Evolutionary conservation across 2,329 filamentous ascomycete species (phyloP), one percentile per base, ranked within the genome.

Genomic region (Ophiocordyceps robertsii): DNA sequence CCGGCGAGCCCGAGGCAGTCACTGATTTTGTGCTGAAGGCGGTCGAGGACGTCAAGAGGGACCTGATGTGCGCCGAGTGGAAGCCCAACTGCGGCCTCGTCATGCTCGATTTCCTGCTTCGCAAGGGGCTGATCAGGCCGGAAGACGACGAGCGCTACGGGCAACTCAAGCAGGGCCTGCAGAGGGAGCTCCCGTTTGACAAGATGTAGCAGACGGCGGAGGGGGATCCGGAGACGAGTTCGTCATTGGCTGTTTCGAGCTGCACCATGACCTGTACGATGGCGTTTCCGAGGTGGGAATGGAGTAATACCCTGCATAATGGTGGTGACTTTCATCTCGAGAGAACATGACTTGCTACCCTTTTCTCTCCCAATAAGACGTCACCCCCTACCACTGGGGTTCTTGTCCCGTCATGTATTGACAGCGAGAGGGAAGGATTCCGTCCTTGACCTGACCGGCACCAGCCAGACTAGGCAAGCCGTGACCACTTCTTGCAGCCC

Each of bases 31-130:
- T 52, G 21, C 37, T 53, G 13, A 53, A 55, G 38, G 43, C 51
- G 2, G 49, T 62, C 11, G 49, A 55, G 3, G 49, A 61, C 19
- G 54, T 64, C 30, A 57, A 55, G 50, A 36, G 43, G 19, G 49
- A 51, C 21, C 47, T 63, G 38, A 46, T 48, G 16, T 43, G 42
- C 6, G 41, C 47, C 9, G 42, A 43, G 27, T 64, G 61, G 61
- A 64, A 64, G 49, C 60, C 61, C n/a, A 63, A 62, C 41, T 62
- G 58, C 38, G 61, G 53, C n/a, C 47, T 64, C 6, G 59, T 62
- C n/a, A 63, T 62, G 56, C 48, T 64, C 21, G 58, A 62, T 37
- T 64, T 63, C 40, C 44, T 64, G 33, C 43, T 58, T 12, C 55
- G 59, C 16, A 55, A 56, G 43, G 49, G 52, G 5, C 51, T 55